Base-by-base conservation (phyloP, 768 basidiomycete species). In the Termitomyces sp. region DNA sequence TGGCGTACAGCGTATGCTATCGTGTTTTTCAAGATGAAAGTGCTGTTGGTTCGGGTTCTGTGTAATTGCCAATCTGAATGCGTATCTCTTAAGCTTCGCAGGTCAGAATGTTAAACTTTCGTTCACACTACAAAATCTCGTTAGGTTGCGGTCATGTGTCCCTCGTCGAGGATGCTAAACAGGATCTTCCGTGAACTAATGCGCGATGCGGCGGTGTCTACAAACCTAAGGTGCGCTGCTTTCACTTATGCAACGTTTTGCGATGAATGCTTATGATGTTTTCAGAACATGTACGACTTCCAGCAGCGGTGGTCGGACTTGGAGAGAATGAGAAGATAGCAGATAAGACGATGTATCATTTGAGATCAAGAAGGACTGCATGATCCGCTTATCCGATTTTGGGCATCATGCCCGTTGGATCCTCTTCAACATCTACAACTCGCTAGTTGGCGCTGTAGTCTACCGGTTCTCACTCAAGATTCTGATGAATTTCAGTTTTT, bases 321-420 rank as follows among this genome's bases (percentile, higher is more conserved):
- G 96, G 96, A 97, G 76, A 95, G 92, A 77, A 98, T 98, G 95
- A 98, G 71, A 96, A 93, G 74, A 87, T 84, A 30, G 97, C 98
- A 52, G 93, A 94, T 76, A 93, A 93, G 77, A 86, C 92, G 51
- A 94, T 95, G 92, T 95, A 94, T 74, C 93, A 90, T 72, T 72
- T 95, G 53, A 91, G 89, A 70, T 92, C 68, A 94, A 91, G 68
- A 95, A 97, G 70, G 95, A 97, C 69, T 97, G 95, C 77, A 67
- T 84, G 51, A 69, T 83, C 58, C 78, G 73, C 63, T 81, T 47
- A 61, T 54, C 30, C 38, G 23, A n/a, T 5, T 6, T 44, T 13
- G 16, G 3, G 23, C 23, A 23, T 23, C 23, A 23, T 23, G 23
- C 2, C 23, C 23, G 23, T 1, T 23, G 23, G 23, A 23, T 23